Evolutionary conservation across 768 basidiomycete species (phyloP).

Genomic region (Cantharellus anzutake): DNA sequence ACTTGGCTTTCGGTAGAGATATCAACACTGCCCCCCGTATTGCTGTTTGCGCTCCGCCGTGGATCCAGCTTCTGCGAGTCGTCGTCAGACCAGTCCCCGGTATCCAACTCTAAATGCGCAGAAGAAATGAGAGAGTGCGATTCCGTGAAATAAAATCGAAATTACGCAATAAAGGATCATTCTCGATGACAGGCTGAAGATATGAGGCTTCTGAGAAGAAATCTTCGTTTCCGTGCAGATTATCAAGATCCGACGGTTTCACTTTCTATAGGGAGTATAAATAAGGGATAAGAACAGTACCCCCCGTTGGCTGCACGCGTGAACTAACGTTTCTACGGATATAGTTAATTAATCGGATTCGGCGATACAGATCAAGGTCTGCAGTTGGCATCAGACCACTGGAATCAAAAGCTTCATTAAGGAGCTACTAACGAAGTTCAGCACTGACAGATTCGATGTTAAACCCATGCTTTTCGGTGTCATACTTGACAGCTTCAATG

Average conservation of each 20-base stretch:
- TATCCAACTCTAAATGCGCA: constrained; percentile 33
- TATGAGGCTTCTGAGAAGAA: constrained; percentile 62
- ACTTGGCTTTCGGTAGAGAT: not conserved
- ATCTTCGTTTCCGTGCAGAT: constrained; percentile 35
- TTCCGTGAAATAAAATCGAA: not conserved
- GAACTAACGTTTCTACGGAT: constrained; percentile 51
- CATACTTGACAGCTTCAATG: constrained; percentile 39
- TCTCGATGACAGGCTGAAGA: constrained; percentile 61
- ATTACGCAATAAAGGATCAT: constrained; percentile 44
- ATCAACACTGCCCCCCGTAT: constrained; percentile 9
- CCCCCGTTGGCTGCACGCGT: not conserved
- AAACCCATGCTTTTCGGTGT: constrained; percentile 39
- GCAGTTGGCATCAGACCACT: not conserved
- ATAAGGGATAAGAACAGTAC: constrained; percentile 1
- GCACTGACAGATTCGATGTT: constrained; percentile 34
- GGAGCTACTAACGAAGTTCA: constrained; percentile 27
- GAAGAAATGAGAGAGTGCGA: not conserved
- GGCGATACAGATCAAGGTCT: constrained; percentile 64
- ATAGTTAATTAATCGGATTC: constrained; percentile 71
- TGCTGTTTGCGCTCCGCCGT: constrained; percentile 10
- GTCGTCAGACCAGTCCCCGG: constrained; percentile 53
- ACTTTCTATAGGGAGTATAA: constrained; percentile 27
- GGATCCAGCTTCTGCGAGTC: constrained; percentile 34
- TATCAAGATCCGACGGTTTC: constrained; percentile 24
- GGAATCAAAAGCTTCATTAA: not conserved